Evolutionary conservation across 1,139 yeast genomes (phyloP).

Genomic region (Meyerozyma elateridarum): DNA sequence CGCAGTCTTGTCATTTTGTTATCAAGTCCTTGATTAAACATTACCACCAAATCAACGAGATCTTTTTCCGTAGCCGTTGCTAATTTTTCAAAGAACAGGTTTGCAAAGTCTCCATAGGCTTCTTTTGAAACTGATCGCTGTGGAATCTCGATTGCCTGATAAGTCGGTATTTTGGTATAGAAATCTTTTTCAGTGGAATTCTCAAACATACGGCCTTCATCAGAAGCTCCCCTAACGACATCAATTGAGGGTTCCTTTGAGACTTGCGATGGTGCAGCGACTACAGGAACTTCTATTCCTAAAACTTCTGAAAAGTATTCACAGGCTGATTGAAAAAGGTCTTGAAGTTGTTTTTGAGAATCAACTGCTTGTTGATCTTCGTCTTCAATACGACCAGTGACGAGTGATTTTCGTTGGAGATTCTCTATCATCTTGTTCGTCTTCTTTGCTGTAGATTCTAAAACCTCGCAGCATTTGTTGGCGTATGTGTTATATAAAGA

Average conservation of each 20-base stretch:
- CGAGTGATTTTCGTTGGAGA: conserved; percentile 52
- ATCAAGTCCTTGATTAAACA: conserved; percentile 54
- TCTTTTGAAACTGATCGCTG: no score
- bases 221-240: conserved; percentile 27
- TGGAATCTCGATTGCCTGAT: conserved; percentile 12
- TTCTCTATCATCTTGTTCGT: conserved; percentile 32
- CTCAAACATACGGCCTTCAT: conserved; percentile 54
- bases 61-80: conserved; percentile 43
- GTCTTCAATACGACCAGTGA: conserved; percentile 62
- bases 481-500: conserved; percentile 30
- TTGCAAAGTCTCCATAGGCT: conserved; percentile 42
- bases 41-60: conserved; percentile 52
- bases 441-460: conserved; percentile 30
- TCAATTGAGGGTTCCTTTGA: conserved; percentile 18
- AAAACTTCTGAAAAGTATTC: conserved; percentile 43
- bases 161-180: conserved; percentile 40
- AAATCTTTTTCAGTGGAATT: conserved; percentile 59
- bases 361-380: conserved; percentile 45
- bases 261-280: conserved; percentile 17
- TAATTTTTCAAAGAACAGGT: conserved; percentile 39
- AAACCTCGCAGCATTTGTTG: conserved; percentile 35
- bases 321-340: conserved; percentile 42
- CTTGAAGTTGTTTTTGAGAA: conserved; percentile 31
- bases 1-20: conserved; percentile 73
- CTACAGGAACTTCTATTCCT: conserved; percentile 27